phyloP scores from a whole-genome alignment of 495 filamentous ascomycete species.

The Thozetella sp. region DNA sequence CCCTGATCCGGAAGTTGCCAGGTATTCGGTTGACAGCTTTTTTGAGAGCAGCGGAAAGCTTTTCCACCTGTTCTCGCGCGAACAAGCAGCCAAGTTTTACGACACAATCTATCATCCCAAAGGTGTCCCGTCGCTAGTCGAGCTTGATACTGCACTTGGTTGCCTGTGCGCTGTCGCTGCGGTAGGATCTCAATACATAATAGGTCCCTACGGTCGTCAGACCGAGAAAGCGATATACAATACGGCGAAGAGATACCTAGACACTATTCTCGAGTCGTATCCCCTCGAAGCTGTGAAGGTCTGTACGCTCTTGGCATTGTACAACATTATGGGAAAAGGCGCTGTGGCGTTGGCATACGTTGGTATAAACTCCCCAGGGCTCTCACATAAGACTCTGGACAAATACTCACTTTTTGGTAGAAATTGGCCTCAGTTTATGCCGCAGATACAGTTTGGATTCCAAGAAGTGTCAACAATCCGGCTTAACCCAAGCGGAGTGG shows the following conservation, averaged over 20 bases:
- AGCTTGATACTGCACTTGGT: conserved; percentile 15
- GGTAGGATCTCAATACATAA: conserved; percentile 27
- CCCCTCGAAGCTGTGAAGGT: conserved; percentile 30
- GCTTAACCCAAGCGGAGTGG: conserved; percentile 4
- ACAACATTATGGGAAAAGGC: conserved; percentile 27
- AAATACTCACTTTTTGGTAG: too few relatives aligned
- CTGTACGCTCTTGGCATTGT: conserved; percentile 28
- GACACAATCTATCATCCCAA: too few relatives aligned
- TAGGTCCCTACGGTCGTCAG: conserved; percentile 12
- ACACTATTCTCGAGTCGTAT: conserved; percentile 18
- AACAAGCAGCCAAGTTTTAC: conserved; percentile 15
- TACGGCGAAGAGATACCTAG: conserved; percentile 17
- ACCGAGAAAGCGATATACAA: conserved; percentile 19
- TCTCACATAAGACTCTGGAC: too few relatives aligned
- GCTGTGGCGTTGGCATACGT: conserved; percentile 25
- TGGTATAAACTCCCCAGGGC: conserved; percentile 13
- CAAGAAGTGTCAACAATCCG: conserved; percentile 6
- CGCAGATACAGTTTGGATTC: conserved; percentile 13
- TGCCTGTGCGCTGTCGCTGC: conserved; percentile 22
- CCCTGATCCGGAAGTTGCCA: too few relatives aligned
- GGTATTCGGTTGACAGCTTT: too few relatives aligned
- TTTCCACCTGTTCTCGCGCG: conserved; percentile 26
- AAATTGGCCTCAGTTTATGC: conserved; percentile 24
- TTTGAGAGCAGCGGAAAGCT: conserved; percentile 26
- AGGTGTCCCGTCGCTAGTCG: conserved; percentile 5